A percentile compares a stretch with the other conserved stretches of the same genome.
phyloP scores from a whole-genome alignment of 257 asterid species.

The Rhazya stricta region DNA sequence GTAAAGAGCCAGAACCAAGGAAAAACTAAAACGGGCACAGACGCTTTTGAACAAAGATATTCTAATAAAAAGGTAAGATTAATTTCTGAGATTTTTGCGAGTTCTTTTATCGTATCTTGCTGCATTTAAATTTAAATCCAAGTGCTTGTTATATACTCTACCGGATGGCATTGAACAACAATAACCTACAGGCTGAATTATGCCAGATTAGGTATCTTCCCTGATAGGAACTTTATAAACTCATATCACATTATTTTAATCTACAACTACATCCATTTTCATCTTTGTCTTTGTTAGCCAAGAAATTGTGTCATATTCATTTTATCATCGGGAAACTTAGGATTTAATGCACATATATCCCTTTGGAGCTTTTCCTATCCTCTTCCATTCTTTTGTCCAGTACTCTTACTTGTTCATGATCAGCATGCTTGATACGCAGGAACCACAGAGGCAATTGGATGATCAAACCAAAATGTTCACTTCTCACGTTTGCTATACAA shows the following conservation, averaged over 20 bases:
- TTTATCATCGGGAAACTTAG: not conserved
- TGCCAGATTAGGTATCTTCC: not conserved
- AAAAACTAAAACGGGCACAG: not conserved
- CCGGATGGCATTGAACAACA: not conserved
- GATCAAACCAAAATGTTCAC: not conserved
- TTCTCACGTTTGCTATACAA: not conserved
- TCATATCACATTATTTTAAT: not conserved
- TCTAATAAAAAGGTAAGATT: not conserved
- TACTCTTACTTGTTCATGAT: not conserved
- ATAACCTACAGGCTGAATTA: not conserved
- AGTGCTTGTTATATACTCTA: not conserved
- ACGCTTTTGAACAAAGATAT: not conserved
- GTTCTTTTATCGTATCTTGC: not conserved
- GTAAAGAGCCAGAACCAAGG: conserved; percentile 21
- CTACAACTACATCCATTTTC: not conserved
- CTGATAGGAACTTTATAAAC: not conserved
- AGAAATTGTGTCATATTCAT: not conserved
- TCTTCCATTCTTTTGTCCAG: not conserved
- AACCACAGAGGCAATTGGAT: not conserved
- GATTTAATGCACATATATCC: not conserved
- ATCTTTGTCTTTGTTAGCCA: not conserved
- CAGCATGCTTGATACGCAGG: not conserved
- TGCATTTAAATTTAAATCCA: not conserved
- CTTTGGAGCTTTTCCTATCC: not conserved
- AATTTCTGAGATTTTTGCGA: not conserved